Conservation (phyloP, 495 filamentous ascomycete genomes). For the Lindgomyces ingoldianus region DNA sequence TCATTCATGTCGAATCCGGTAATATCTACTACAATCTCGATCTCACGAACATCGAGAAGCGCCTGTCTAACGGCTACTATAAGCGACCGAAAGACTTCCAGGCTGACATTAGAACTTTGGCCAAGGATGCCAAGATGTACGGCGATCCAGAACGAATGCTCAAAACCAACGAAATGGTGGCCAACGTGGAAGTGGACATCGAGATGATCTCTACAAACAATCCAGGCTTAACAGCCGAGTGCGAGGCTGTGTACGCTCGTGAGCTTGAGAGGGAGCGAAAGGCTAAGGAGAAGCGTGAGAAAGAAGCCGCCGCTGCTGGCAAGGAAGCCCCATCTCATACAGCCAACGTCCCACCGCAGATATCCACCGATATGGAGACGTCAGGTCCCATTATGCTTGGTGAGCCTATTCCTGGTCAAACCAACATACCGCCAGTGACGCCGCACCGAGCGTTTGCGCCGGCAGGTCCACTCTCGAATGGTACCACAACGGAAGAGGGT, state of each 20-base stretch:
- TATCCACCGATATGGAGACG: conserved; percentile 49
- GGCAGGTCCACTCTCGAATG: conserved; percentile 57
- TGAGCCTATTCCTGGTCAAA: conserved; percentile 51
- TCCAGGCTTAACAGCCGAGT: conserved; percentile 66
- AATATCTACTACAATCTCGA: conserved; percentile 96
- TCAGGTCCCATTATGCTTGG: conserved; percentile 64
- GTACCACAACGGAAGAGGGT: conserved; percentile 53
- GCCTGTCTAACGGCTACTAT: conserved; percentile 93
- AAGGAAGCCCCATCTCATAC: conserved; percentile 36
- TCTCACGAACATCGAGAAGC: conserved; percentile 88
- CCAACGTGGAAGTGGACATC: conserved; percentile 92
- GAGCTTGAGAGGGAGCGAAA: conserved; percentile 54
- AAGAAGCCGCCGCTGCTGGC: conserved; percentile 51
- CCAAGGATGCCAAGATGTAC: conserved; percentile 74
- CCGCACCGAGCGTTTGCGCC: conserved; percentile 50
- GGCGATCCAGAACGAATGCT: conserved; percentile 74
- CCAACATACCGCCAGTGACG: conserved; percentile 53
- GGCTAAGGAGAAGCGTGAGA: conserved; percentile 56
- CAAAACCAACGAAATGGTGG: conserved; percentile 83
- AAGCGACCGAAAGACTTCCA: conserved; percentile 84
- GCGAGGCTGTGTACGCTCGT: conserved; percentile 71
- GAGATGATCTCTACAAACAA: conserved; percentile 63
- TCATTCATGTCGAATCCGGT: conserved; percentile 66
- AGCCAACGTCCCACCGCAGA: conserved; percentile 52
- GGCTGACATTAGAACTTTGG: conserved; percentile 76